These are phyloP conservation scores for Trichophyton schoenleinii DNA, from an alignment of 2,329 filamentous ascomycete species.

Conservation along the genomic window DNA sequence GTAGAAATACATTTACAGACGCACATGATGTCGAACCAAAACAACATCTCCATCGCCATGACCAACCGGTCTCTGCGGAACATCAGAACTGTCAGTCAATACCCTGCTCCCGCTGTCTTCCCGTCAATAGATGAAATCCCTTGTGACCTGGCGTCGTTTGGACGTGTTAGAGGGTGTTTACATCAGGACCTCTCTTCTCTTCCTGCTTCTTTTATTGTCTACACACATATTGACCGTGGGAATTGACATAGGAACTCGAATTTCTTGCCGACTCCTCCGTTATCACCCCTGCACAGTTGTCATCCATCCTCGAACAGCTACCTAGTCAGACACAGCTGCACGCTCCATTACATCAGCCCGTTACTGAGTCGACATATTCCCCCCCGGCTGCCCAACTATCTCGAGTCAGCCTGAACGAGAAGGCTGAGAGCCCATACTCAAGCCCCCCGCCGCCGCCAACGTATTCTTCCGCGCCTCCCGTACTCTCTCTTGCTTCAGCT, in stretches of 20 bases:
- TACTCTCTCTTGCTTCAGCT: constrained; percentile 63
- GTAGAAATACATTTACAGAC: neutral
- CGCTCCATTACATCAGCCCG: constrained; percentile 17
- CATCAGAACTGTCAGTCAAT: constrained; percentile 62
- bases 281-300: constrained; percentile 63
- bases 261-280: constrained; percentile 71
- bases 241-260: constrained; percentile 66
- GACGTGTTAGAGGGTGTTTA: neutral
- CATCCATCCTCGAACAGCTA: constrained; percentile 60
- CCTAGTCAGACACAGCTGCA: constrained; percentile 40
- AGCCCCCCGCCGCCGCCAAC: constrained; percentile 38
- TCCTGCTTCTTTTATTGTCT: neutral
- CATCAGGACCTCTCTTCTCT: neutral
- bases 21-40: constrained; percentile 23
- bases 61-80: constrained; percentile 75
- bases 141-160: neutral
- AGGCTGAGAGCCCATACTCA: constrained; percentile 31
- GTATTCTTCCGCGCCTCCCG: constrained; percentile 37
- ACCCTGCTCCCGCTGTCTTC: constrained; percentile 8
- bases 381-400: constrained; percentile 11
- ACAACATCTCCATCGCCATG: constrained; percentile 39
- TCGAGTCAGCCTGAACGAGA: constrained; percentile 15
- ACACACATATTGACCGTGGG: neutral
- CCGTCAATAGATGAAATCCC: neutral
- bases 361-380: constrained; percentile 11